These are phyloP conservation scores for Metschnikowia similis DNA, from an alignment of 805 yeast species.

Conservation along the genomic window DNA sequence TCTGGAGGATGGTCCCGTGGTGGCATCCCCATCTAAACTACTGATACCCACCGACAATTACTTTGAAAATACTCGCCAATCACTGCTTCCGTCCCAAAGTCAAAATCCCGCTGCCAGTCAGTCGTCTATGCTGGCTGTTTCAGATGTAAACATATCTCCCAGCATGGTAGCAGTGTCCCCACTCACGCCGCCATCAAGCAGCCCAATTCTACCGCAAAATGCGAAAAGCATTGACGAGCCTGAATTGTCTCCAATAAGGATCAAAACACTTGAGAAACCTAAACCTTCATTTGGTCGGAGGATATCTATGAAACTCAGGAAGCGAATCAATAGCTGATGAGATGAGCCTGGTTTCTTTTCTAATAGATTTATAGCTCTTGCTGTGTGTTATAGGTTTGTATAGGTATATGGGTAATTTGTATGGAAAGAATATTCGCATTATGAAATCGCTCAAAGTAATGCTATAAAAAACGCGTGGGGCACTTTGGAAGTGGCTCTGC, in stretches of 20 bases:
- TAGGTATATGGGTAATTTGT: background rate
- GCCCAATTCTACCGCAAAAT: background rate
- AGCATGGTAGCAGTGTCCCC: constrained; percentile 1
- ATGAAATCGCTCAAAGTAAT: background rate
- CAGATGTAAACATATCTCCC: background rate
- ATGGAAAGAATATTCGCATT: background rate
- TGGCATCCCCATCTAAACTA: background rate
- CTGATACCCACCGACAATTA: constrained; percentile 1
- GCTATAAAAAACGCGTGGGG: background rate
- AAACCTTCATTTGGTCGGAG: constrained; percentile 8
- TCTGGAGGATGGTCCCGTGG: background rate
- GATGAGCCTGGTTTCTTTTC: background rate
- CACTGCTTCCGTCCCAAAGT: background rate
- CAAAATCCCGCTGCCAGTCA: background rate
- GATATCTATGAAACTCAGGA: constrained; percentile 6
- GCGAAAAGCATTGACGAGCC: background rate
- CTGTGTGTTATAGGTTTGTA: background rate
- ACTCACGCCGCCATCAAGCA: constrained; percentile 3
- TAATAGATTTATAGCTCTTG: too few relatives aligned
- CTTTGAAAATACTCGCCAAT: background rate
- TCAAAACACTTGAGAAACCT: background rate
- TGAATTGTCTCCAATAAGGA: background rate
- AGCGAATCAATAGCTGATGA: background rate
- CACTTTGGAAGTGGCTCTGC: background rate
- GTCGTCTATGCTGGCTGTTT: background rate